Evolutionary conservation across 345 rosid species (phyloP).

Genomic region (Raphanus raphanistrum): DNA sequence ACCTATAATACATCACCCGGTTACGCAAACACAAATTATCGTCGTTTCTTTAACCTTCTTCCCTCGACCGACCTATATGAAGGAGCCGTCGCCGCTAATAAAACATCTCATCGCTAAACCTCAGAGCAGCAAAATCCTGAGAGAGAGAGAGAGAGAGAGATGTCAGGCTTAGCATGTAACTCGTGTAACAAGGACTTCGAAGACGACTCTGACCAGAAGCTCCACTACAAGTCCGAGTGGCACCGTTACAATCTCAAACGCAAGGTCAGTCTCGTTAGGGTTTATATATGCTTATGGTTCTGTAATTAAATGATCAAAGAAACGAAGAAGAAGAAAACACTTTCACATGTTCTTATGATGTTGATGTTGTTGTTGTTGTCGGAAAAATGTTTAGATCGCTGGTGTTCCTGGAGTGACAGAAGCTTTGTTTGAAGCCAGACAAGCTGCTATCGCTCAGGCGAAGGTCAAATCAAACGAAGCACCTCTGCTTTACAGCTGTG

Average conservation of each 20-base stretch:
- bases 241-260: slow-evolving; percentile 98
- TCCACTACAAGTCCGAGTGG: slow-evolving; percentile 96
- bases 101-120: slow-evolving; percentile 3
- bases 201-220: slow-evolving; percentile 76
- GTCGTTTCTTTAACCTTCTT: slow-evolving; percentile 6
- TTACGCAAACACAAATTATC: neutral
- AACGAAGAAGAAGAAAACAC: neutral
- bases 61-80: slow-evolving; percentile 21
- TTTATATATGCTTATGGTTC: neutral
- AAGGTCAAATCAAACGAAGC: slow-evolving; percentile 52
- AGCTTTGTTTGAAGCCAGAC: slow-evolving; percentile 73
- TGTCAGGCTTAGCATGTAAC: slow-evolving; percentile 84
- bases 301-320: neutral
- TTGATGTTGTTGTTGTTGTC: neutral
- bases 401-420: slow-evolving; percentile 98
- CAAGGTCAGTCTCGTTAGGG: slow-evolving; percentile 52
- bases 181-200: slow-evolving; percentile 81
- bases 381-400: slow-evolving; percentile 57
- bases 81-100: slow-evolving; percentile 31
- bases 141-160: slow-evolving; percentile 18
- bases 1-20: neutral
- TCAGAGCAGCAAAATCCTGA: neutral
- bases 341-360: neutral
- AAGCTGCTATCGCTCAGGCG: slow-evolving; percentile 65
- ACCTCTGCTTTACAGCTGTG: slow-evolving; percentile 79